These are phyloP conservation scores for Zygoascus meyerae DNA, from an alignment of 1,139 yeast species.

Conservation along the genomic window DNA sequence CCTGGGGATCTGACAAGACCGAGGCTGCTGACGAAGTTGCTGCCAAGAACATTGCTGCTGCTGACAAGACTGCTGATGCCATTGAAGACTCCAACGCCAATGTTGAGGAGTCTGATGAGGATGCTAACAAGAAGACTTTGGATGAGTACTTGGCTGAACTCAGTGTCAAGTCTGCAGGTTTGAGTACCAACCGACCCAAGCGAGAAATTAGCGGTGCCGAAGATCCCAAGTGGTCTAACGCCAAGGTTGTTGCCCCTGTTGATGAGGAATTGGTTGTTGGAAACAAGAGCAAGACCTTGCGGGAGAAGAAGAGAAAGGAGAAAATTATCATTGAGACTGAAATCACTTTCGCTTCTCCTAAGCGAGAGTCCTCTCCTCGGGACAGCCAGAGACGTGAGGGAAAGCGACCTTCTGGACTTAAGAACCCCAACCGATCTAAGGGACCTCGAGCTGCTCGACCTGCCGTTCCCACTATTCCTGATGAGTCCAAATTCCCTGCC, in stretches of 20 bases:
- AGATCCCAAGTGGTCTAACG: conserved; percentile 43
- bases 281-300: conserved; percentile 44
- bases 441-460: conserved; percentile 24
- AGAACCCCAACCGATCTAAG: conserved; percentile 19
- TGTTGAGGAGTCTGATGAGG: conserved; percentile 33
- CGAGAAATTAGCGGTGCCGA: conserved; percentile 52
- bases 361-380: conserved; percentile 17
- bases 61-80: conserved; percentile 41
- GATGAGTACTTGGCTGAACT: conserved; percentile 69
- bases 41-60: conserved; percentile 57
- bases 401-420: conserved; percentile 22
- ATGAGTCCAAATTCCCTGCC: conserved; percentile 31
- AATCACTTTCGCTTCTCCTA: conserved; percentile 43
- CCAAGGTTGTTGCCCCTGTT: conserved; percentile 26
- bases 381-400: conserved; percentile 27
- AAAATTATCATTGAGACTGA: conserved; percentile 60
- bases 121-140: conserved; percentile 47
- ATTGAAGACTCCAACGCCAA: conserved; percentile 33
- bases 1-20: conserved; percentile 72
- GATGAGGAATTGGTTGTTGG: conserved; percentile 46
- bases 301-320: conserved; percentile 58
- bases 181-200: conserved; percentile 45
- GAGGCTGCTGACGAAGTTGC: conserved; percentile 57
- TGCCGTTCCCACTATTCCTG: conserved; percentile 17
- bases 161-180: conserved; percentile 41